Conservation (phyloP, 805 yeast species). For the Starmerella khaoyaiensis region DNA sequence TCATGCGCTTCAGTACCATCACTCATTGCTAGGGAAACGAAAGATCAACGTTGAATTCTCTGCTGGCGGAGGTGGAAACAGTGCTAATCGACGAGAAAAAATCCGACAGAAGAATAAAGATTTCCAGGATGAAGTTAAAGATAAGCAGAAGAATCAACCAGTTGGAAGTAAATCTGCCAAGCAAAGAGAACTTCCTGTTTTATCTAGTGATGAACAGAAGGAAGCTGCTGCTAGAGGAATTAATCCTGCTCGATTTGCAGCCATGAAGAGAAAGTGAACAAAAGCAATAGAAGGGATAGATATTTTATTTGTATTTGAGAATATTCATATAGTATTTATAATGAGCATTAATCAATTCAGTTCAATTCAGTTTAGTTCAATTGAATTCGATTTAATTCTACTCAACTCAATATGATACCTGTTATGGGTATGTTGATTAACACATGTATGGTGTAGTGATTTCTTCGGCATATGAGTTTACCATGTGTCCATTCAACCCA, state of each 20-base stretch:
- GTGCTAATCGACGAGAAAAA: conserved; percentile 45
- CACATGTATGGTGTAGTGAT: too few species aligned
- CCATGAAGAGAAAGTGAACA: conserved; percentile 5
- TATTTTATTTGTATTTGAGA: neutral
- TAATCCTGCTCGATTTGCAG: conserved; percentile 17
- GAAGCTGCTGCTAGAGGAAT: conserved; percentile 11
- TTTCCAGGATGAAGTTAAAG: conserved; percentile 52
- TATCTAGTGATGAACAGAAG: conserved; percentile 6
- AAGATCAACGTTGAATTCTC: conserved; percentile 92
- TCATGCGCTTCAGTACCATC: conserved; percentile 73
- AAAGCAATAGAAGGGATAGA: neutral
- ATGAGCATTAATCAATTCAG: neutral
- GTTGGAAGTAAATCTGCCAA: neutral
- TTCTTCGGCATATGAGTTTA: too few species aligned
- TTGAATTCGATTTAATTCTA: neutral
- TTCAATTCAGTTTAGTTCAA: neutral
- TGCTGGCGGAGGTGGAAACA: conserved; percentile 97
- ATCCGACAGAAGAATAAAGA: conserved; percentile 67
- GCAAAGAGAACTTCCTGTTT: conserved; percentile 3
- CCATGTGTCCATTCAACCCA: too few species aligned
- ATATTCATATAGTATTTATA: neutral
- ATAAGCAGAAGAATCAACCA: conserved; percentile 23
- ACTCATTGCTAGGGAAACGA: conserved; percentile 51
- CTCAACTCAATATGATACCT: too few species aligned
- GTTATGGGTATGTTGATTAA: too few species aligned